Percentiles rank a stretch among this genome's conserved stretches.
phyloP scores from a whole-genome alignment of 2,329 filamentous ascomycete genomes.

The Calycina herbarum region DNA sequence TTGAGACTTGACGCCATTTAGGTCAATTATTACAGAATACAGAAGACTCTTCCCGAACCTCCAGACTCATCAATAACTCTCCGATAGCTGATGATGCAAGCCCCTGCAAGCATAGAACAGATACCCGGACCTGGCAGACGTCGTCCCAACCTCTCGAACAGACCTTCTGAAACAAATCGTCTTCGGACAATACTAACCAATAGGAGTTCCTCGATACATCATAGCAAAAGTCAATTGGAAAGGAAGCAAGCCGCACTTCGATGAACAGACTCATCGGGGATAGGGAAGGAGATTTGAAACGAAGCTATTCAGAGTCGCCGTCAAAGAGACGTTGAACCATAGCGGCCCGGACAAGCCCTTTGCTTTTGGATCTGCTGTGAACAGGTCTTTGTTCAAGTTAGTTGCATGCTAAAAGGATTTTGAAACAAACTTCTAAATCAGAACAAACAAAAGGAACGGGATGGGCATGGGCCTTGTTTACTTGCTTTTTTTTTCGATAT shows the following conservation, averaged over 20 bases:
- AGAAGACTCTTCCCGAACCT: background rate
- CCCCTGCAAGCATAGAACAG: background rate
- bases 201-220: background rate
- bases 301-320: background rate
- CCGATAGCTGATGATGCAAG: background rate
- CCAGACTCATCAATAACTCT: background rate
- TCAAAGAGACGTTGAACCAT: no score
- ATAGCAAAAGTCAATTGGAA: background rate
- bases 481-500: no score
- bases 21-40: background rate
- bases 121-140: background rate
- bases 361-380: no score
- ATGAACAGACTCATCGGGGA: background rate
- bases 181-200: background rate
- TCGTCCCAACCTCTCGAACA: background rate
- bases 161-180: constrained; percentile 3
- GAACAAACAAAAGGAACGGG: no score
- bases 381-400: no score
- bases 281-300: background rate
- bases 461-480: no score
- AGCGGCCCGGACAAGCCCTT: no score
- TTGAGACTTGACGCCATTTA: background rate
- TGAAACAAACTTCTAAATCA: no score
- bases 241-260: background rate
- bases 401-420: no score